A percentile compares a stretch with the other conserved stretches of the same genome.
Evolutionary conservation across 129 eudicot species (phyloP).

Genomic region (Helianthus tuberosus): DNA sequence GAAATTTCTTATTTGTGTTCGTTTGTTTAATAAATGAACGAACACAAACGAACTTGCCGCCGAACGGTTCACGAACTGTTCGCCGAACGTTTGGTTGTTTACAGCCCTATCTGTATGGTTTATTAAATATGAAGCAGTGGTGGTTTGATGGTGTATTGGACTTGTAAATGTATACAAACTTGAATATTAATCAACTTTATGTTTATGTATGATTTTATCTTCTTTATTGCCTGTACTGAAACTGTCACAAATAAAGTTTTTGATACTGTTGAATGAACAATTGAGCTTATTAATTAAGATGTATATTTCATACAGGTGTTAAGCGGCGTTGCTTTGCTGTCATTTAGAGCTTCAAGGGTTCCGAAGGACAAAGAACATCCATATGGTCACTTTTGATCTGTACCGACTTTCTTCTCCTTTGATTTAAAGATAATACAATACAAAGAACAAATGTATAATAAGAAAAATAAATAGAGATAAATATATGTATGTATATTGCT

Average conservation of each 20-base stretch:
- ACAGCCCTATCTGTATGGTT: too few relatives aligned
- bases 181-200: neutral
- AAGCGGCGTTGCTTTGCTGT: constrained; percentile 88
- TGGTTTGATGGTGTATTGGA: neutral
- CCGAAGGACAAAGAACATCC: constrained; percentile 99
- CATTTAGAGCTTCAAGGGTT: constrained; percentile 85
- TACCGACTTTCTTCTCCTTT: constrained; percentile 61
- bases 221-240: neutral
- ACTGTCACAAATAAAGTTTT: neutral
- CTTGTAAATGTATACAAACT: neutral
- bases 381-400: constrained; percentile 92
- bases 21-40: too few relatives aligned
- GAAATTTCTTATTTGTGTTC: too few relatives aligned
- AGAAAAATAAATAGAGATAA: too few relatives aligned
- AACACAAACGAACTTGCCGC: too few relatives aligned
- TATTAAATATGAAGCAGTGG: neutral
- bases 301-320: constrained; percentile 60
- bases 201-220: neutral
- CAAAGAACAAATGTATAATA: too few relatives aligned
- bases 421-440: constrained; percentile 7
- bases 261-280: neutral
- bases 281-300: constrained; percentile 4
- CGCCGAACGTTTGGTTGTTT: too few relatives aligned
- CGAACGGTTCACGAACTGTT: too few relatives aligned
- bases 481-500: too few relatives aligned